Conservation (phyloP, 768 basidiomycete genomes). For the Agrocybe chaxingu region DNA sequence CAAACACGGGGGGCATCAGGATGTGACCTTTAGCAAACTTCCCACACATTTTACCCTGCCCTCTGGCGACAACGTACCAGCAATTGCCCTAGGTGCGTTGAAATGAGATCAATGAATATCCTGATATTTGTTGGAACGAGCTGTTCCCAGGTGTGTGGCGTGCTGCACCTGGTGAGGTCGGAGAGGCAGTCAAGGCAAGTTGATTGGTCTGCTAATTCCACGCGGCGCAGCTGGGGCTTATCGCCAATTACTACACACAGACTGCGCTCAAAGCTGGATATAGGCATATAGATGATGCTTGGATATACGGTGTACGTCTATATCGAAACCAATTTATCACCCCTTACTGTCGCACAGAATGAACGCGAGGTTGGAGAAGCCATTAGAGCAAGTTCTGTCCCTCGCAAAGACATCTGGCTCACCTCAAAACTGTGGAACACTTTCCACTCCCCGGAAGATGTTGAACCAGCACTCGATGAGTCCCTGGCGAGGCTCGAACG, state of each 20-base stretch:
- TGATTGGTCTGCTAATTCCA: neutral
- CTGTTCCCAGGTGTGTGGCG: constrained; percentile 56
- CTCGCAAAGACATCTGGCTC: constrained; percentile 64
- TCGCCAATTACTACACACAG: constrained; percentile 21
- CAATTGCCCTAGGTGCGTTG: constrained; percentile 46
- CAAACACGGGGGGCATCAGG: constrained; percentile 2
- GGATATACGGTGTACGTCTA: constrained; percentile 55
- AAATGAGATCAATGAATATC: no score
- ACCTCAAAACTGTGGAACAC: constrained; percentile 80
- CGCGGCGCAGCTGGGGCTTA: neutral
- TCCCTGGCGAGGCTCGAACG: constrained; percentile 55
- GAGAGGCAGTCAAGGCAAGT: constrained; percentile 58
- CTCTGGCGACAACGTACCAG: constrained; percentile 66
- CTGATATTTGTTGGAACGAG: no score
- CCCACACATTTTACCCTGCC: constrained; percentile 56
- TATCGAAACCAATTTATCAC: neutral
- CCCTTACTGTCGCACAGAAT: constrained; percentile 33
- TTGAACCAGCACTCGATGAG: constrained; percentile 66
- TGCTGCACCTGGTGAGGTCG: constrained; percentile 55
- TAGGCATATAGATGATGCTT: constrained; percentile 72
- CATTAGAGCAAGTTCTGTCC: constrained; percentile 52
- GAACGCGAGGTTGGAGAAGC: constrained; percentile 69
- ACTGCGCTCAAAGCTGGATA: constrained; percentile 62
- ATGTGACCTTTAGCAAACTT: constrained; percentile 18
- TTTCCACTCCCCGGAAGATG: constrained; percentile 72